These are phyloP conservation scores for Ceratobasidium papillatum DNA, from an alignment of 1,284 basidiomycete genomes.

Conservation along the genomic window DNA sequence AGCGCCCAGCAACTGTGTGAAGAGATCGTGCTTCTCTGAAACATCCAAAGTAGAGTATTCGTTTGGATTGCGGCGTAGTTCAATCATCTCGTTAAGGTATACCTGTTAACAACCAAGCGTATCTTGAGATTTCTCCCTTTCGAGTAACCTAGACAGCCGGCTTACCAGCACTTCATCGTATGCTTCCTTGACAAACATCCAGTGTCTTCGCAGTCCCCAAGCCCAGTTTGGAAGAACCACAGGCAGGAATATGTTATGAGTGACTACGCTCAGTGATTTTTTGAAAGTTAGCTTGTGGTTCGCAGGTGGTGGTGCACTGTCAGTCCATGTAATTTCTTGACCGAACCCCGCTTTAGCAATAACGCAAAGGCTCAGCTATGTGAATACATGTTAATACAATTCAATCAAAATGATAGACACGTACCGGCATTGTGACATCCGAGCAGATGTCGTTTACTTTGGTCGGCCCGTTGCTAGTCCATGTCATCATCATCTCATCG, in stretches of 20 bases:
- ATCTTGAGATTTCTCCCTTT: not conserved
- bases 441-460: not conserved
- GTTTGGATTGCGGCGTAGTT: not conserved
- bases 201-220: not conserved
- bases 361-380: slow-evolving; percentile 34
- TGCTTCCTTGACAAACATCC: slow-evolving; percentile 1
- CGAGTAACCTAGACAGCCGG: not conserved
- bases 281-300: slow-evolving; percentile 39
- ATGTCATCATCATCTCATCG: not conserved
- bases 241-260: slow-evolving; percentile 40
- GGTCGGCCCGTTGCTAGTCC: not conserved
- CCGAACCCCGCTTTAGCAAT: slow-evolving; percentile 44
- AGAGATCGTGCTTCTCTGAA: slow-evolving; percentile 46
- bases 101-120: not conserved
- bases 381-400: slow-evolving; percentile 44
- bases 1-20: slow-evolving; percentile 7
- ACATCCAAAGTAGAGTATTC: not conserved
- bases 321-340: slow-evolving; percentile 37
- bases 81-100: slow-evolving; percentile 27
- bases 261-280: slow-evolving; percentile 6
- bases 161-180: slow-evolving; percentile 9
- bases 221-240: slow-evolving; percentile 28
- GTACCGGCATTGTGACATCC: slow-evolving; percentile 10
- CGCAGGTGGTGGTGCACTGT: slow-evolving; percentile 42
- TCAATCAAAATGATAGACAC: not conserved